Conservation (phyloP, 805 yeast species). For the Metschnikowia cubensis region DNA sequence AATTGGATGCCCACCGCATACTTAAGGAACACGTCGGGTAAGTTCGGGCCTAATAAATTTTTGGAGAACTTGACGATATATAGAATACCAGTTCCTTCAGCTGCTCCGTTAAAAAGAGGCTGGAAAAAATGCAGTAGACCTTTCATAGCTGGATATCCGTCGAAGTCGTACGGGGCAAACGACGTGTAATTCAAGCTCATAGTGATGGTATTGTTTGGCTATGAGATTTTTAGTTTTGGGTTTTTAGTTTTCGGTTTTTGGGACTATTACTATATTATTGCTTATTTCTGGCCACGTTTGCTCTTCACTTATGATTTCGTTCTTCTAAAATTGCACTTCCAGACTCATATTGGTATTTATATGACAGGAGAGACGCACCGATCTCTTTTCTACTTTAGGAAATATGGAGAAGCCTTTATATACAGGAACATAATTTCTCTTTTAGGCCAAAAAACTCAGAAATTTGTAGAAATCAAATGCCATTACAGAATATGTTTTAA, state of each 20-base stretch:
- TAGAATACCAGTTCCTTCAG: slow-evolving; percentile 16
- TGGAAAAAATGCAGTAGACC: slow-evolving; percentile 14
- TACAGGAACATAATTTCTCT: background rate
- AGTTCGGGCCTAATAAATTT: slow-evolving; percentile 11
- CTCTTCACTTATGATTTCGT: too few relatives aligned
- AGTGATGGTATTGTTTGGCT: background rate
- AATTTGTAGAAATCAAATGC: background rate
- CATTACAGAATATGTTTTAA: too few relatives aligned
- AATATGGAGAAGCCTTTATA: background rate
- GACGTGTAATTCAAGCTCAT: slow-evolving; percentile 7
- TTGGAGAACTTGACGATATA: slow-evolving; percentile 7
- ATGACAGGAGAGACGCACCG: background rate
- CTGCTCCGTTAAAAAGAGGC: slow-evolving; percentile 12
- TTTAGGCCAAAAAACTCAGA: background rate
- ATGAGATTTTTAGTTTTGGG: too few relatives aligned
- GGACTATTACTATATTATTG: too few relatives aligned
- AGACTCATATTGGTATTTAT: background rate
- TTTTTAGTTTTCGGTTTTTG: too few relatives aligned
- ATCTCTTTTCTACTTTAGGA: slow-evolving; percentile 3
- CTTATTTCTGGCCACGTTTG: too few relatives aligned
- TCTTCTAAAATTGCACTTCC: background rate
- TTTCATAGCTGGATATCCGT: slow-evolving; percentile 17
- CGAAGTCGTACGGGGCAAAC: slow-evolving; percentile 16
- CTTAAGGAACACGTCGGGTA: slow-evolving; percentile 11
- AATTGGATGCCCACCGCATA: slow-evolving; percentile 16